A percentile compares a stretch with the other conserved stretches of the same genome.
phyloP scores from a whole-genome alignment of 2,329 filamentous ascomycete species.

The Davidsoniella eucalypti region DNA sequence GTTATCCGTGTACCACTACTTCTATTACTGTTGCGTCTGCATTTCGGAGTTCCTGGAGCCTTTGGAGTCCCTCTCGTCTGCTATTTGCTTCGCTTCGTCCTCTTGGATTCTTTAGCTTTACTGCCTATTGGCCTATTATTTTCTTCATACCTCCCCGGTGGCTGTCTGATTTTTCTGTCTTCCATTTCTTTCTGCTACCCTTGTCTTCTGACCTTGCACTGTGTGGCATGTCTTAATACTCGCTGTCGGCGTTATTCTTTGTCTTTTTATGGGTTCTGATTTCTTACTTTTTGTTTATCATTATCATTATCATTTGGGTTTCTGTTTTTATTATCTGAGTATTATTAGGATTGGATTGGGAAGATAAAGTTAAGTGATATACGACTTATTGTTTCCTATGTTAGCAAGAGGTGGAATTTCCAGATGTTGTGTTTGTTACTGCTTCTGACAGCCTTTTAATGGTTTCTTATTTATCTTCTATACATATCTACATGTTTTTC shows the following conservation, averaged over 20 bases:
- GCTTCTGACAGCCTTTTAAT: neutral
- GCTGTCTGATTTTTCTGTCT: neutral
- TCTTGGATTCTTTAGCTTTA: neutral
- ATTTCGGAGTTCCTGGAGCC: constrained; percentile 8
- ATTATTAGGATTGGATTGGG: neutral
- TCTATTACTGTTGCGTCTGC: constrained; percentile 5
- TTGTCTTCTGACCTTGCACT: neutral
- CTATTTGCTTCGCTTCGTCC: neutral
- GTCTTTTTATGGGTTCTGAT: constrained; percentile 4
- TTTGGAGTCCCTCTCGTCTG: constrained; percentile 5
- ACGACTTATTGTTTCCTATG: constrained; percentile 13
- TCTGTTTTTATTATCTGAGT: neutral
- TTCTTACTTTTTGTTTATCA: neutral
- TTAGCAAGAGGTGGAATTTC: constrained; percentile 8
- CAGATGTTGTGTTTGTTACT: constrained; percentile 2
- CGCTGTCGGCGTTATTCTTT: constrained; percentile 4
- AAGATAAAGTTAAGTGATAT: constrained; percentile 9
- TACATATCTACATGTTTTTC: constrained; percentile 9
- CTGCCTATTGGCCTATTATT: too few relatives aligned
- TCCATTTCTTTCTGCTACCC: neutral
- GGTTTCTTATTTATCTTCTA: constrained; percentile 1
- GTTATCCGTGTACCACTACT: constrained; percentile 12
- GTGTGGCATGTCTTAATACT: constrained; percentile 10
- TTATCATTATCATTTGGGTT: constrained; percentile 5
- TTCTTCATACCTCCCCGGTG: too few relatives aligned